Evolutionary conservation across 73 alveolate species (phyloP), one percentile per base, ranked within the genome.

Genomic region (Paramecium sexaurelia): DNA sequence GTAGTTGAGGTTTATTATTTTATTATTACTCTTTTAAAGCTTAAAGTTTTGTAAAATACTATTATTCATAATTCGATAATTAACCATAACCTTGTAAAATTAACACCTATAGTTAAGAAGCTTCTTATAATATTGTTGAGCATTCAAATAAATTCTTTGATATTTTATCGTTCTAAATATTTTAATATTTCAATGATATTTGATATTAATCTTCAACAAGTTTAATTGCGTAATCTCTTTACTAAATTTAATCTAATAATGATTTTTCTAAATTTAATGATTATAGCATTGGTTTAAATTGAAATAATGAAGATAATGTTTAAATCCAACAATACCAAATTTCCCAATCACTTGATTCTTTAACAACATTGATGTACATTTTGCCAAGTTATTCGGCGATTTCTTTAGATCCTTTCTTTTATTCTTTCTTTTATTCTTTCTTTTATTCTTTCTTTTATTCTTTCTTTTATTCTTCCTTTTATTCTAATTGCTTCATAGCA

Each of bases 341-440:
- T 78, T 41, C 75, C 90, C 90, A 78, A 78, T 78, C 90, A 7
- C 35, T 39, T 0, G 90, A 78, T 45, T 78, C 33, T 78, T 78
- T 45, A 0, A 45, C 32, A 37, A 78, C 73, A 20, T 24, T 41
- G 26, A 9, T 40, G 41, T 78, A 78, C 55, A 61, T 32, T 61
- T 26, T 29, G 5, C 47, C 39, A 3, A 61, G 26, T 3, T 11
- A 61, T 29, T 61, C 83, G n/a, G 24, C 45, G 11, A 61, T 24
- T 61, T 9, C 43, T 24, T 26, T 61, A 13, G 51, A 17, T 51
- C 11, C 39, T 3, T n/a, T 45, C 11, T n/a, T 45, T 7, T 45
- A 45, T 11, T 2, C 22, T n/a, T n/a, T 55, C 3, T 45, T 45
- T 0, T 19, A 13, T n/a, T 24, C 47, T 5, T 17, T 41, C 8